Conservation (phyloP, 2,329 filamentous ascomycete species). For the Shiraia bambusicola region DNA sequence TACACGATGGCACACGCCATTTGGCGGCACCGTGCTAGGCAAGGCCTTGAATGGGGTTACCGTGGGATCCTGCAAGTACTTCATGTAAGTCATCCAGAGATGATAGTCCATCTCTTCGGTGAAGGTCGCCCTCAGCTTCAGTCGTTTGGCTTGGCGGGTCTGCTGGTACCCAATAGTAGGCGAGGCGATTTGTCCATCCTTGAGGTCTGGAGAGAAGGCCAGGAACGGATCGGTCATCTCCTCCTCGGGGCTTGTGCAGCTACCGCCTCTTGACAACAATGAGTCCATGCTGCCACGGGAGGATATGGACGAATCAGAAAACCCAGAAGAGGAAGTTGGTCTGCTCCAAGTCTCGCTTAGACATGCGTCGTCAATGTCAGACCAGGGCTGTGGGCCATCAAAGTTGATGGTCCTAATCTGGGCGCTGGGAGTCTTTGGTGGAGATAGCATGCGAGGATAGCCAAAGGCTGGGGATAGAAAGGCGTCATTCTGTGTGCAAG, state of each 20-base stretch:
- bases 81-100: slow-evolving; percentile 66
- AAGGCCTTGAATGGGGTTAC: slow-evolving; percentile 69
- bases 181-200: slow-evolving; percentile 32
- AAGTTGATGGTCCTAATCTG: slow-evolving; percentile 40
- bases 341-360: slow-evolving; percentile 53
- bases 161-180: slow-evolving; percentile 33
- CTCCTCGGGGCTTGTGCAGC: slow-evolving; percentile 62
- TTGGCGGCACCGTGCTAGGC: slow-evolving; percentile 62
- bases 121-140: slow-evolving; percentile 53
- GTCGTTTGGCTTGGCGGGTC: slow-evolving; percentile 41
- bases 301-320: slow-evolving; percentile 64
- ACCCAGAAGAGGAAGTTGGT: slow-evolving; percentile 59
- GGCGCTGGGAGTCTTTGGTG: slow-evolving; percentile 53
- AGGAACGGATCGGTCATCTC: slow-evolving; percentile 60
- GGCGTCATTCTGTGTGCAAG: slow-evolving; percentile 33
- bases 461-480: slow-evolving; percentile 47
- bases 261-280: slow-evolving; percentile 59
- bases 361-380: slow-evolving; percentile 31
- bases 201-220: slow-evolving; percentile 42
- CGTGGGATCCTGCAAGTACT: slow-evolving; percentile 65
- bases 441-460: slow-evolving; percentile 45
- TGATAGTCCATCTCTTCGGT: slow-evolving; percentile 66
- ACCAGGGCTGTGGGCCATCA: slow-evolving; percentile 34
- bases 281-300: slow-evolving; percentile 60
- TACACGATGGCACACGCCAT: slow-evolving; percentile 65